These are phyloP conservation scores for Angomonas ambiguus DNA, from an alignment of 208 protist species.

Conservation along the genomic window DNA sequence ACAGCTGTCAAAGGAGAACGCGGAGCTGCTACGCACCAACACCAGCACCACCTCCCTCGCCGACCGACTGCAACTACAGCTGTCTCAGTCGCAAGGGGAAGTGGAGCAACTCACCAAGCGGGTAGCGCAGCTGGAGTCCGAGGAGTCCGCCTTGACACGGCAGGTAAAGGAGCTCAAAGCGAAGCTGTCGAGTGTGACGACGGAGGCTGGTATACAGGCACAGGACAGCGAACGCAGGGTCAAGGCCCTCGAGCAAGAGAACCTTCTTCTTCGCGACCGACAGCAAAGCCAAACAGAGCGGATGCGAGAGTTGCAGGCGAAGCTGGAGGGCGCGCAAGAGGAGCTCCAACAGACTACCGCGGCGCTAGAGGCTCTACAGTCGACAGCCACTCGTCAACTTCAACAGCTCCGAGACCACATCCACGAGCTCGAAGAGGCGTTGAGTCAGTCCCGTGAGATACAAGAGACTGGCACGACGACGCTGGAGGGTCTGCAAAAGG, in stretches of 20 bases:
- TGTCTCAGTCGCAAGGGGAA: constrained; percentile 18
- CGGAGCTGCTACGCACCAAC: constrained; percentile 12
- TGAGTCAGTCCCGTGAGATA: constrained; percentile 10
- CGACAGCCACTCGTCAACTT: background rate
- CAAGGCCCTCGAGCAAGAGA: constrained; percentile 27
- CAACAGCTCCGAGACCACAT: constrained; percentile 1
- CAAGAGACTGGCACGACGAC: constrained; percentile 13
- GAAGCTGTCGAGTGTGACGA: constrained; percentile 8
- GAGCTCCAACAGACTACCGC: background rate
- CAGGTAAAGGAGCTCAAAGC: constrained; percentile 16
- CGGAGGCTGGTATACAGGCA: constrained; percentile 6
- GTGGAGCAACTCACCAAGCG: constrained; percentile 2
- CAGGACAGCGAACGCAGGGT: constrained; percentile 16
- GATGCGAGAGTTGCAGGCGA: constrained; percentile 11
- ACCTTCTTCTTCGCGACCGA: constrained; percentile 17
- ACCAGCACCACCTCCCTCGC: constrained; percentile 10
- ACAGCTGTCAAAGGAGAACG: constrained; percentile 18
- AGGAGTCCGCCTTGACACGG: constrained; percentile 7
- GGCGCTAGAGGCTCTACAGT: background rate
- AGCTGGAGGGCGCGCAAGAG: constrained; percentile 14
- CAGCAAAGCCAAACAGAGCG: constrained; percentile 11
- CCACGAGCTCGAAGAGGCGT: constrained; percentile 14
- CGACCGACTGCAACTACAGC: constrained; percentile 15
- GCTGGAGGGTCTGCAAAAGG: constrained; percentile 9
- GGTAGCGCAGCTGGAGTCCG: constrained; percentile 13